These are phyloP conservation scores for Monosporascus sp. DNA, from an alignment of 2,329 filamentous ascomycete genomes.

Conservation along the genomic window DNA sequence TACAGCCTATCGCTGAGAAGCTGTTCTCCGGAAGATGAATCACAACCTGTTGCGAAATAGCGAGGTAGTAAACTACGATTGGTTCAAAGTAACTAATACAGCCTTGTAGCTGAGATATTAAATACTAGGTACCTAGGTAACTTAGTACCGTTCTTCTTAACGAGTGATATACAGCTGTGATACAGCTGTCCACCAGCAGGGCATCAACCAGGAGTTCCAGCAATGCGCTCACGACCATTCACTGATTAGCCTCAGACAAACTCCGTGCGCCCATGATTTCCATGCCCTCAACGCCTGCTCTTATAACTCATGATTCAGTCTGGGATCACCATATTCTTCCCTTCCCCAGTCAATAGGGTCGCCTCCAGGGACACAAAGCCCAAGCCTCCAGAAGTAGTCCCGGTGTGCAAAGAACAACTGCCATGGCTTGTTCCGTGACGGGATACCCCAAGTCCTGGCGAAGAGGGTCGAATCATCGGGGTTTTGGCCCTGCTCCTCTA, in stretches of 20 bases:
- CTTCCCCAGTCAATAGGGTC: conserved; percentile 64
- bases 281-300: background rate
- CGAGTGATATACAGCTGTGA: too few relatives aligned
- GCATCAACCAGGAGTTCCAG: too few relatives aligned
- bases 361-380: conserved; percentile 80
- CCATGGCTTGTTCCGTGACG: conserved; percentile 70
- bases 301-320: conserved; percentile 35
- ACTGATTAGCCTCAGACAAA: background rate
- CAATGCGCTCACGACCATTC: background rate
- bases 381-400: conserved; percentile 94
- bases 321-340: conserved; percentile 38
- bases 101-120: too few relatives aligned
- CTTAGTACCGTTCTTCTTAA: too few relatives aligned
- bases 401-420: conserved; percentile 88
- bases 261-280: background rate
- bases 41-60: too few relatives aligned
- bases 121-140: too few relatives aligned
- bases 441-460: conserved; percentile 53
- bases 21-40: too few relatives aligned
- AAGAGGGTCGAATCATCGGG: conserved; percentile 18
- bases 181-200: too few relatives aligned
- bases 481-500: conserved; percentile 11
- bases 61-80: too few relatives aligned
- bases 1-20: too few relatives aligned
- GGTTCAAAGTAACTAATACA: too few relatives aligned